These are phyloP conservation scores for Zygnema circumcarinatum DNA, from an alignment of 139 green algal species.

Conservation along the genomic window DNA sequence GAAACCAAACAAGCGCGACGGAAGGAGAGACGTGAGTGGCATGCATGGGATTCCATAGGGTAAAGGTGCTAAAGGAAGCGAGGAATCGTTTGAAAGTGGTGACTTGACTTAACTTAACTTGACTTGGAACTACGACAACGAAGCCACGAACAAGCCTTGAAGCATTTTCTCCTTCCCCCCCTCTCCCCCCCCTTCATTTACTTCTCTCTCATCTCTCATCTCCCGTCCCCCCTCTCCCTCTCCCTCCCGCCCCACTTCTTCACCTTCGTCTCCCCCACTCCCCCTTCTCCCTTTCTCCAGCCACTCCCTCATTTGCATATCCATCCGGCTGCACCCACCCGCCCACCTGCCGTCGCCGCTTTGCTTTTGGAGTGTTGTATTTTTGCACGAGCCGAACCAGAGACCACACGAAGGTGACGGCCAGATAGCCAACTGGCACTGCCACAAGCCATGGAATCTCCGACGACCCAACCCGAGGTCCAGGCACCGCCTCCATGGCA, in stretches of 20 bases:
- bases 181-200: neutral
- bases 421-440: slow-evolving; percentile 43
- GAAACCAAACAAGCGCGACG: too few relatives aligned
- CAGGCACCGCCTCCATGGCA: slow-evolving; percentile 33
- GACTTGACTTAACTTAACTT: too few relatives aligned
- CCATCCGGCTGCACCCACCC: neutral
- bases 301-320: neutral
- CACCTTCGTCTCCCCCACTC: neutral
- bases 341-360: slow-evolving; percentile 45
- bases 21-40: too few relatives aligned
- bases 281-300: neutral
- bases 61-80: too few relatives aligned
- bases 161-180: neutral
- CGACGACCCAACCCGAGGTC: slow-evolving; percentile 27
- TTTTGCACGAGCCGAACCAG: slow-evolving; percentile 35
- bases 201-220: neutral
- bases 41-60: too few relatives aligned
- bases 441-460: slow-evolving; percentile 55
- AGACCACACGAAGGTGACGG: slow-evolving; percentile 39
- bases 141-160: too few relatives aligned
- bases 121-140: too few relatives aligned
- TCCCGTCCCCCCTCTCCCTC: neutral
- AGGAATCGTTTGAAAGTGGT: too few relatives aligned
- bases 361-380: slow-evolving; percentile 47
- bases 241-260: neutral